Conservation (phyloP, 164 flowering plant genomes). For the Vitis rotundifolia region DNA sequence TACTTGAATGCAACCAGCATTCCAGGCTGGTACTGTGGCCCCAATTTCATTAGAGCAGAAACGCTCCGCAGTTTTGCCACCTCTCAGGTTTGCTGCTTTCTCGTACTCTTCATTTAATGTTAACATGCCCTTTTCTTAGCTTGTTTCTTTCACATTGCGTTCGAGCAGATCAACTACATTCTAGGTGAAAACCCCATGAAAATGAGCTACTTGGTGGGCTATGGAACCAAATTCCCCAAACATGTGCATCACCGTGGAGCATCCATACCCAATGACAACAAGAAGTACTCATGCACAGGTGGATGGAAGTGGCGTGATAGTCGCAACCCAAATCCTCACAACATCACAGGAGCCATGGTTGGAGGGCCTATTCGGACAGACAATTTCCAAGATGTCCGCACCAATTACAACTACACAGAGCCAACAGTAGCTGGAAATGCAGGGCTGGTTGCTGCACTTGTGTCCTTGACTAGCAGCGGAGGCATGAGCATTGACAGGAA, state of each 20-base stretch:
- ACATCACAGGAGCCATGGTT: constrained; percentile 86
- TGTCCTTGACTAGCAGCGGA: constrained; percentile 51
- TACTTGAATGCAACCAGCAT: constrained; percentile 57
- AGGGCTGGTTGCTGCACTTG: constrained; percentile 83
- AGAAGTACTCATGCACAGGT: constrained; percentile 55
- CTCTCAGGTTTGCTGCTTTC: constrained; percentile 46
- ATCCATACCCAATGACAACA: constrained; percentile 56
- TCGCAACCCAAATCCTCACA: constrained; percentile 58
- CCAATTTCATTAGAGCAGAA: constrained; percentile 23
- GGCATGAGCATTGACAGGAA: constrained; percentile 50
- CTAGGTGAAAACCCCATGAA: constrained; percentile 75
- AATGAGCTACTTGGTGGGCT: constrained; percentile 84
- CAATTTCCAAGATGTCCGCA: constrained; percentile 53
- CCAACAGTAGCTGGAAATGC: constrained; percentile 90
- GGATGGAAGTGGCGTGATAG: constrained; percentile 68
- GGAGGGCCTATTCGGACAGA: constrained; percentile 81
- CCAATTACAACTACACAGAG: constrained; percentile 57
- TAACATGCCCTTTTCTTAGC: too few species aligned
- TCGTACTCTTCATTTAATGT: neutral
- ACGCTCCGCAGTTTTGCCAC: constrained; percentile 52
- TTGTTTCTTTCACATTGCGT: neutral
- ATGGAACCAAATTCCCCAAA: constrained; percentile 62
- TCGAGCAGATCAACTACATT: constrained; percentile 61
- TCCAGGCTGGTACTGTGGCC: constrained; percentile 74
- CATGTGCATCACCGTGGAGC: constrained; percentile 86